phyloP scores from a whole-genome alignment of 2,329 filamentous ascomycete species.

The Aspergillus versicolor region DNA sequence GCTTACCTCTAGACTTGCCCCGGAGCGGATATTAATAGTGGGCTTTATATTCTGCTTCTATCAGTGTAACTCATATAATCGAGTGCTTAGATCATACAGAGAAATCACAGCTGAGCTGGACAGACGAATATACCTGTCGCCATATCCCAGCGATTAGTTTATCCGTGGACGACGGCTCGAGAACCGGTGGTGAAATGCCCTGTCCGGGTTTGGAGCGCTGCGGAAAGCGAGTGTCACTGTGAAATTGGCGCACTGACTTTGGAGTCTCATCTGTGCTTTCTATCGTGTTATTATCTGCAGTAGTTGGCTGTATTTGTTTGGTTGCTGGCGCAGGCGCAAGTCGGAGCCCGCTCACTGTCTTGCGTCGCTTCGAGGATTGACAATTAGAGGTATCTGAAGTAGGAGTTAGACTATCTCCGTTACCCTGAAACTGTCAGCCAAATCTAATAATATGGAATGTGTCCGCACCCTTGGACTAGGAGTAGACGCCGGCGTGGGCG shows the following conservation, averaged over 20 bases:
- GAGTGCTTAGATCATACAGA: slow-evolving; percentile 11
- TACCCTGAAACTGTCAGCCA: too few species aligned
- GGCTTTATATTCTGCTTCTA: slow-evolving; percentile 12
- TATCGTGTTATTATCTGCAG: not conserved
- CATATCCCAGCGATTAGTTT: slow-evolving; percentile 52
- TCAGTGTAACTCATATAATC: not conserved
- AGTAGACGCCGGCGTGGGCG: not conserved
- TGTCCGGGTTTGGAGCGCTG: slow-evolving; percentile 23
- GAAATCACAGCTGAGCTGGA: slow-evolving; percentile 16
- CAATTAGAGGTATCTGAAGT: too few species aligned
- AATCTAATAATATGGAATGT: not conserved
- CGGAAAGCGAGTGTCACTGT: slow-evolving; percentile 27
- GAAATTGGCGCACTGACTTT: slow-evolving; percentile 21
- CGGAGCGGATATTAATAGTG: slow-evolving; percentile 18
- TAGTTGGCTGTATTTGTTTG: not conserved
- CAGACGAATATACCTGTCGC: slow-evolving; percentile 45
- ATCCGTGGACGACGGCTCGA: slow-evolving; percentile 49
- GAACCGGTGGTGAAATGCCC: slow-evolving; percentile 36
- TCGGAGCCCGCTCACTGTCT: slow-evolving; percentile 33
- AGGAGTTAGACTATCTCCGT: too few species aligned
- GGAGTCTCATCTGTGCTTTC: too few species aligned
- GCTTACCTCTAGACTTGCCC: slow-evolving; percentile 18
- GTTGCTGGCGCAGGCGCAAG: slow-evolving; percentile 11
- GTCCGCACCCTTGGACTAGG: not conserved
- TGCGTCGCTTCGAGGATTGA: slow-evolving; percentile 23